Evolutionary conservation across 768 basidiomycete species (phyloP), one percentile per base, ranked within the genome.

Genomic region (Pleurotus pulmonarius): DNA sequence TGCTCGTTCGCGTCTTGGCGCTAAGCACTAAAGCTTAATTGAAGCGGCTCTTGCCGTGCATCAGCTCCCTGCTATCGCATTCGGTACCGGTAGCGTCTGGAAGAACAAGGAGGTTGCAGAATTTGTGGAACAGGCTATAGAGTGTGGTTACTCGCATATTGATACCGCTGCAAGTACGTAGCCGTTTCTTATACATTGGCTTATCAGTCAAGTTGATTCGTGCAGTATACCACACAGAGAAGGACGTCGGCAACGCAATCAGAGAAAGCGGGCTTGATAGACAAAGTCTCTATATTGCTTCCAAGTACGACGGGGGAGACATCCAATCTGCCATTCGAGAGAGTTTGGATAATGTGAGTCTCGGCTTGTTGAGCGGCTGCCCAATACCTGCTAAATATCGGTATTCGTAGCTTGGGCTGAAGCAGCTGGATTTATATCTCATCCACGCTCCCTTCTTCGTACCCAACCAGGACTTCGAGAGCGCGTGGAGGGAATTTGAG

Each of bases 381-480:
- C 9, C 26, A 3, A 7, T 7, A 26, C 26, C 4, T 26, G 7
- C 26, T 3, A 34, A 34, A 34, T 9, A 29, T 34, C 29, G 29
- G 3, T 11, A 11, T 3, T 11, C 29, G 9, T 15, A 90, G 87
- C 79, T 91, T 8, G 82, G 80, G 0, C 60, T 89, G 11, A 70
- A 77, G 49, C 76, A 81, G 37, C 72, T 91, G 4, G 87, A 91
- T 63, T 68, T 91, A 8, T 91, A 90, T 69, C 80, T 91, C 43
- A 81, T 90, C 38, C 88, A 91, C 61, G 41, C 41, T 3, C 85
- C 87, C 29, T 16, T 37, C 9, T 41, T 54, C 6, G 13, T 37
- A n/a, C 43, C 52, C 2, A 37, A 29, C 34, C 26, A 16, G 0
- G 53, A 58, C 41, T 59, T 71, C 57, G 58, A 69, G 48, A 54